Percentiles rank a stretch among this genome's conserved stretches.
Conservation (phyloP, 2,329 filamentous ascomycete genomes). For the Didymella arachidicola region DNA sequence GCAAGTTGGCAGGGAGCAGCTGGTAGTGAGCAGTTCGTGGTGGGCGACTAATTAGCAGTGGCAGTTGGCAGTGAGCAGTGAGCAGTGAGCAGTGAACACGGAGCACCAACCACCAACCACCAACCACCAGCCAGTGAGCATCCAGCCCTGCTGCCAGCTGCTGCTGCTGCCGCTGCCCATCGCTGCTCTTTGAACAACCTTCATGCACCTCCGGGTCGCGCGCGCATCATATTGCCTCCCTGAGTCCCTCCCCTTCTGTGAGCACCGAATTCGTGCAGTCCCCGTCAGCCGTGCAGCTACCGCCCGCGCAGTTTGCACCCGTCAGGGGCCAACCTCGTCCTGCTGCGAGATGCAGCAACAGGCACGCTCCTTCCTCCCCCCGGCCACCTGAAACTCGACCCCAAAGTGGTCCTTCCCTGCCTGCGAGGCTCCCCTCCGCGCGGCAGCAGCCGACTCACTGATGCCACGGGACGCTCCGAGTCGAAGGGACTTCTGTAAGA, state of each 20-base stretch:
- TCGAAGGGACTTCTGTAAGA: background rate
- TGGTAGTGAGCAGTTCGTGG: no score
- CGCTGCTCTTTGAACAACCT: background rate
- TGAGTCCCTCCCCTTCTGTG: background rate
- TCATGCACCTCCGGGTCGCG: background rate
- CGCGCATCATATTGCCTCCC: background rate
- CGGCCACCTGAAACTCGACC: constrained; percentile 14
- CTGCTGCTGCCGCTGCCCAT: background rate
- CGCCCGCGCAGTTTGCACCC: background rate
- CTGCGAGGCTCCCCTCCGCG: constrained; percentile 5
- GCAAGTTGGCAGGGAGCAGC: no score
- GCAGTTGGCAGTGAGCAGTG: no score
- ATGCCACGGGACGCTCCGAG: constrained; percentile 11
- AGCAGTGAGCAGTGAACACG: no score
- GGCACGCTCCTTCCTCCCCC: constrained; percentile 5
- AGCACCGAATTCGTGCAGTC: background rate
- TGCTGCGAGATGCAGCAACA: constrained; percentile 13
- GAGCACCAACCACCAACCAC: no score
- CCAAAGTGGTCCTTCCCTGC: constrained; percentile 5
- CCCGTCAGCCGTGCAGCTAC: background rate
- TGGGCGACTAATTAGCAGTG: no score
- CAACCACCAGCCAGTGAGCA: no score
- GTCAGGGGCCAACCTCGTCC: constrained; percentile 5
- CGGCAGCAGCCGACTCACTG: constrained; percentile 13
- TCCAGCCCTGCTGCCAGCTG: background rate